Evolutionary conservation across 306 rosid species (phyloP), one percentile per base, ranked within the genome.

Genomic region (Rosa chinensis): DNA sequence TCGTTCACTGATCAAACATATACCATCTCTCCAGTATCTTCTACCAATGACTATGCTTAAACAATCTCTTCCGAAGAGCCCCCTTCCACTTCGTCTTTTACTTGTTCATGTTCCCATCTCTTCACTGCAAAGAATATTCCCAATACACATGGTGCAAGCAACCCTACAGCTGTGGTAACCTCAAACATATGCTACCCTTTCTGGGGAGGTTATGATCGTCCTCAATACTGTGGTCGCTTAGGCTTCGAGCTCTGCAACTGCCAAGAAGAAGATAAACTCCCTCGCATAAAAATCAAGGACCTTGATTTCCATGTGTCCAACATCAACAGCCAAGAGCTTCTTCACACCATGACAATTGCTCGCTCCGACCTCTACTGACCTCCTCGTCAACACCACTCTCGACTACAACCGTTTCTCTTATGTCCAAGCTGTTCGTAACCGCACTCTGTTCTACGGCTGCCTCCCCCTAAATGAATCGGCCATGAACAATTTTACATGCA

Each of bases 391-490:
- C 66, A 70, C 23, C 63, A 5, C 4, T 23, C n/a, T n/a, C n/a
- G n/a, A n/a, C n/a, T n/a, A n/a, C n/a, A n/a, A n/a, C n/a, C n/a
- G n/a, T n/a, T n/a, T 64, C 52, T 11, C 1, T 0, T 67, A 50
- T n/a, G 21, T 23, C 0, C 3, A 12, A 0, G 4, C 0, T 1
- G 61, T 77, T 0, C 1, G 7, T 0, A 84, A 73, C 78, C 62
- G 83, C 47, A 74, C 77, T 11, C 17, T 89, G 42, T 75, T 48
- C 81, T 83, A 76, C 45, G 9, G 39, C 44, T 86, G 90, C 70
- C 0, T 40, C 4, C 0, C 8, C 2, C 8, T 0, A 20, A 0
- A 3, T 0, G 0, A 1, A 0, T 8, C 61, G 0, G 0, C 7
- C 6, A 9, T 0, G 1, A 10, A 73, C 8, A 78, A 55, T 0